These are phyloP conservation scores for Colletotrichum abscissum DNA, from an alignment of 2,329 filamentous ascomycete genomes.

Conservation along the genomic window DNA sequence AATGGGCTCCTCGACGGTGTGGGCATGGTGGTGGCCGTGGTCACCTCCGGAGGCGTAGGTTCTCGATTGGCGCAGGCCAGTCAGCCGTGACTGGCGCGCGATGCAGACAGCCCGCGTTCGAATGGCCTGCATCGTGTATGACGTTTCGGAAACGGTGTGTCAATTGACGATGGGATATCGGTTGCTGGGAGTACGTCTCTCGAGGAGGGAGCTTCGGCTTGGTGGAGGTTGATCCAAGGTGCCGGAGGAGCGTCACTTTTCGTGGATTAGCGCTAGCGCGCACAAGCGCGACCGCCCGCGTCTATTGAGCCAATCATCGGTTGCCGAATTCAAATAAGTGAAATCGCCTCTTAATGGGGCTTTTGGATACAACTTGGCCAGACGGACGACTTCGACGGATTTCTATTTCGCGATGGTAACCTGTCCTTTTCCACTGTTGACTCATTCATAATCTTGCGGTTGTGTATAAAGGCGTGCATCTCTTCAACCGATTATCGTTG, in stretches of 20 bases:
- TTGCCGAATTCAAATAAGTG: conserved; percentile 37
- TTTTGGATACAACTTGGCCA: conserved; percentile 34
- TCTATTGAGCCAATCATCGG: conserved; percentile 14
- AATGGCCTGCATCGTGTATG: conserved; percentile 49
- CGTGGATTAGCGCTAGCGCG: conserved; percentile 21
- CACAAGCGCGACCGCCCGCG: neutral
- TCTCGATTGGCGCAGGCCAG: conserved; percentile 51
- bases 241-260: conserved; percentile 32
- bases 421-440: conserved; percentile 35
- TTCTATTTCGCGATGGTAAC: conserved; percentile 32
- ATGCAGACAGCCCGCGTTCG: conserved; percentile 49
- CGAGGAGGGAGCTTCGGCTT: conserved; percentile 27
- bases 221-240: conserved; percentile 29
- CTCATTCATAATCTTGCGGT: conserved; percentile 11
- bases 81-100: conserved; percentile 50
- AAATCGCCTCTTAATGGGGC: conserved; percentile 26
- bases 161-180: conserved; percentile 27
- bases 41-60: conserved; percentile 64
- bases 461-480: neutral
- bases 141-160: conserved; percentile 17
- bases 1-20: conserved; percentile 63
- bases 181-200: conserved; percentile 10
- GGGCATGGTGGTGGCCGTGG: conserved; percentile 57
- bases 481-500: neutral
- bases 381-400: conserved; percentile 26